A percentile compares a stretch with the other conserved stretches of the same genome.
These are phyloP conservation scores for Lactarius psammicola DNA, from an alignment of 768 basidiomycete species.

Conservation along the genomic window DNA sequence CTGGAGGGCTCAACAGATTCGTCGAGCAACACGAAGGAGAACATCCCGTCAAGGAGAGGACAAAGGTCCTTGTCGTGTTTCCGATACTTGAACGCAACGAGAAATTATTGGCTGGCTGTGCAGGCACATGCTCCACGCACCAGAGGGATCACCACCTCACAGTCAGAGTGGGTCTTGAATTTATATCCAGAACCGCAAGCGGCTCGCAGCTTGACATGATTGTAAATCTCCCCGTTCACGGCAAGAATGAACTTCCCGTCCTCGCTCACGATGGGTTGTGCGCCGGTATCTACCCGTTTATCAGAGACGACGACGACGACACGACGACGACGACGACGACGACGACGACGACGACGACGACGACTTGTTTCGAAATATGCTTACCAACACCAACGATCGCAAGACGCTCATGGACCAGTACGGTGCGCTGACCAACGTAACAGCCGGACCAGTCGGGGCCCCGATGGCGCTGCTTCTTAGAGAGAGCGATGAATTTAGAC, in stretches of 20 bases:
- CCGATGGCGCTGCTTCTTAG: slow-evolving; percentile 87
- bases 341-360: no score
- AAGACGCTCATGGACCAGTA: slow-evolving; percentile 93
- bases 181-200: slow-evolving; percentile 59
- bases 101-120: slow-evolving; percentile 17
- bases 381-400: slow-evolving; percentile 97
- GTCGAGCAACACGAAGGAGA: slow-evolving; percentile 95
- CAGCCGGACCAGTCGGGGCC: slow-evolving; percentile 99
- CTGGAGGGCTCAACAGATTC: slow-evolving; percentile 87
- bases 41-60: slow-evolving; percentile 92
- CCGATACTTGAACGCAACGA: slow-evolving; percentile 57
- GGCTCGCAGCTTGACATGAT: slow-evolving; percentile 80
- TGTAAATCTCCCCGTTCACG: slow-evolving; percentile 99
- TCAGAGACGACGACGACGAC: neutral
- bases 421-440: slow-evolving; percentile 74
- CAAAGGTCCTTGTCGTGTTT: slow-evolving; percentile 78
- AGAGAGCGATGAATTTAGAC: slow-evolving; percentile 74
- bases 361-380: slow-evolving; percentile 31
- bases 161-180: slow-evolving; percentile 98
- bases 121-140: slow-evolving; percentile 42
- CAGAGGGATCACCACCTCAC: slow-evolving; percentile 93
- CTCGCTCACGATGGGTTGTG: slow-evolving; percentile 87
- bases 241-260: slow-evolving; percentile 82
- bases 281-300: slow-evolving; percentile 79
- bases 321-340: no score